Evolutionary conservation across 805 yeast species (phyloP), one percentile per base, ranked within the genome.

Genomic region (Zygosaccharomyces gambellarensis): DNA sequence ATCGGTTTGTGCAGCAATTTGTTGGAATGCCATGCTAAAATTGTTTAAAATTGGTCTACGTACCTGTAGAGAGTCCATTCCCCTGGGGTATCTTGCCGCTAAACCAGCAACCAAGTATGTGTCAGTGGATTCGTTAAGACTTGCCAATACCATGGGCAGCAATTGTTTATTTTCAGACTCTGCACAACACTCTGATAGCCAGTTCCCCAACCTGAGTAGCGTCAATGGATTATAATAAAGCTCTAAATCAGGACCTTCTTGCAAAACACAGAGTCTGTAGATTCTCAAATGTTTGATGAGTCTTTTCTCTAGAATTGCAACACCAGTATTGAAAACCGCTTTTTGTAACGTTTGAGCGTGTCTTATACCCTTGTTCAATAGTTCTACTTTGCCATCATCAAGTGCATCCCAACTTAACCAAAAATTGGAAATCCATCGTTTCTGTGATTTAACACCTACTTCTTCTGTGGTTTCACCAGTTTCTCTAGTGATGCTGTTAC

Each of bases 1-100:
- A 38, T 90, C 92, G 5, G 96, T 86, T 19, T 80, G 79, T 40
- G 75, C 76, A 1, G 97, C 94, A 25, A 90, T 87, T 55, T 84
- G 85, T 65, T 89, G 97, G 67, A 94, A 94, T 31, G 96, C 96
- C 50, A 85, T 80, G 41, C 96, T 90, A 63, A 94, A 94, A 6
- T 88, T 83, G 63, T 94, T 92, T 45, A 84, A 70, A 31, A 82
- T 68, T 0, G 82, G 76, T 29, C 75, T 74, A 40, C 65, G 71
- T 11, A 64, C 57, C 14, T 56, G 57, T 12, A 56, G 39, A 4
- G 51, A 53, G 43, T 57, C 63, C 74, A 57, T 74, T 52, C 73
- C 77, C 59, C 77, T 62, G 22, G 92, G 88, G 56, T 82, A 84
- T 58, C 87, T 79, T 2, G 97, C 94, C 0, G 96, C 90, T 48